A percentile compares a stretch with the other conserved stretches of the same genome.
Evolutionary conservation across 768 basidiomycete genomes (phyloP).

Genomic region (Pisolithus microcarpus): DNA sequence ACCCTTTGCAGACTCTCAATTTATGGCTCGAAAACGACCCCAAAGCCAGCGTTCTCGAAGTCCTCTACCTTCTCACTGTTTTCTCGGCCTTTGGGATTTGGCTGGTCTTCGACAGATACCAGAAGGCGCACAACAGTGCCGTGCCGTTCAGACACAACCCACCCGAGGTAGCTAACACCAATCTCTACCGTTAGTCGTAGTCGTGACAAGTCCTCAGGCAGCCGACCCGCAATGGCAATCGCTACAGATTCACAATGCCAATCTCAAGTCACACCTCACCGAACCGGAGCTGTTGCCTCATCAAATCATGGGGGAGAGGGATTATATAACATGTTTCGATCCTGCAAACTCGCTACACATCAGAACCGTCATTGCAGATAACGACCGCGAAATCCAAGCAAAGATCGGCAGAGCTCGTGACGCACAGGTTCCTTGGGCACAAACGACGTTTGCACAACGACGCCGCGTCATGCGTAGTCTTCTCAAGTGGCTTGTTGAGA

Average conservation of each 20-base stretch:
- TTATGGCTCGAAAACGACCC: slow-evolving; percentile 42
- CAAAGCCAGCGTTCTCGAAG: slow-evolving; percentile 47
- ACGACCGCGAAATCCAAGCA: slow-evolving; percentile 57
- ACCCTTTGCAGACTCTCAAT: slow-evolving; percentile 47
- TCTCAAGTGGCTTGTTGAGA: slow-evolving; percentile 87
- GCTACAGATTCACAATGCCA: slow-evolving; percentile 47
- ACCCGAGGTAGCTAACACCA: slow-evolving; percentile 47
- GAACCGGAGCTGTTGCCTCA: slow-evolving; percentile 49
- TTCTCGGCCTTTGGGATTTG: slow-evolving; percentile 77
- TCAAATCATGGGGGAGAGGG: slow-evolving; percentile 37
- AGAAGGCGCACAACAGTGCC: slow-evolving; percentile 65
- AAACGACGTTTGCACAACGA: slow-evolving; percentile 71
- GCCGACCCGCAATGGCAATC: slow-evolving; percentile 55
- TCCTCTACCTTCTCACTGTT: slow-evolving; percentile 57
- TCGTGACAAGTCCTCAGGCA: slow-evolving; percentile 34
- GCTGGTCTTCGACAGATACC: slow-evolving; percentile 68
- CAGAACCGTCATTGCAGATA: slow-evolving; percentile 69
- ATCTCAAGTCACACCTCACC: slow-evolving; percentile 57
- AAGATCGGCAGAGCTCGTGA: slow-evolving; percentile 60
- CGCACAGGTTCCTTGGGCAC: slow-evolving; percentile 69
- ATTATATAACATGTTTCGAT: slow-evolving; percentile 87
- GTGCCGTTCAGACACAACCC: slow-evolving; percentile 54
- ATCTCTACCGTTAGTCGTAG: background rate
- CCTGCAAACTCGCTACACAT: slow-evolving; percentile 84
- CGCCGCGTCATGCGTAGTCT: slow-evolving; percentile 80